phyloP scores from a whole-genome alignment of 306 rosid genomes.

The Alnus rubra region DNA sequence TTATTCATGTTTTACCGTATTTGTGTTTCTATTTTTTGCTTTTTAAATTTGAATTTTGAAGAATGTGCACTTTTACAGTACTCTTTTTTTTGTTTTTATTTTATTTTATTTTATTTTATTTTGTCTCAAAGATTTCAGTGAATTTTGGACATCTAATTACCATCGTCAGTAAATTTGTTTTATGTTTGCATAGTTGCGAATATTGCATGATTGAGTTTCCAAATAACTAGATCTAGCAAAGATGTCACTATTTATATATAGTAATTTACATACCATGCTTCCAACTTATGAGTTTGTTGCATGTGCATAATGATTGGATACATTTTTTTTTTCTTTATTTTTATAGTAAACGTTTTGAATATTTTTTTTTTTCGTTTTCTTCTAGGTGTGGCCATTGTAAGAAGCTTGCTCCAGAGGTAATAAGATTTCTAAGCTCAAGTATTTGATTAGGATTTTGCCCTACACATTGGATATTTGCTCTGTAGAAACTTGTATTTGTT shows the following conservation, averaged over 20 bases:
- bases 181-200: too few species aligned
- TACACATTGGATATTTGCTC: neutral
- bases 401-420: constrained; percentile 95
- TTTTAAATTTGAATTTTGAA: neutral
- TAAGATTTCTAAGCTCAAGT: constrained; percentile 5
- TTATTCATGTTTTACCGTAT: neutral
- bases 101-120: too few species aligned
- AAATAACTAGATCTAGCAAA: too few species aligned
- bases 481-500: neutral
- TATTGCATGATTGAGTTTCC: too few species aligned
- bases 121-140: too few species aligned
- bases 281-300: neutral
- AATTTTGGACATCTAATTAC: too few species aligned
- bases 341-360: neutral
- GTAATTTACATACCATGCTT: neutral
- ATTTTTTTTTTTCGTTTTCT: neutral
- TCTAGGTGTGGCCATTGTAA: constrained; percentile 98
- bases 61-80: too few species aligned
- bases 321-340: neutral
- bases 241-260: neutral
- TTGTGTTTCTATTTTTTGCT: neutral
- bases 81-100: too few species aligned
- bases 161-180: too few species aligned
- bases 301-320: neutral
- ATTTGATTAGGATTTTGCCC: neutral